Conservation (phyloP, 495 filamentous ascomycete genomes). For the Aspergillus wentii region DNA sequence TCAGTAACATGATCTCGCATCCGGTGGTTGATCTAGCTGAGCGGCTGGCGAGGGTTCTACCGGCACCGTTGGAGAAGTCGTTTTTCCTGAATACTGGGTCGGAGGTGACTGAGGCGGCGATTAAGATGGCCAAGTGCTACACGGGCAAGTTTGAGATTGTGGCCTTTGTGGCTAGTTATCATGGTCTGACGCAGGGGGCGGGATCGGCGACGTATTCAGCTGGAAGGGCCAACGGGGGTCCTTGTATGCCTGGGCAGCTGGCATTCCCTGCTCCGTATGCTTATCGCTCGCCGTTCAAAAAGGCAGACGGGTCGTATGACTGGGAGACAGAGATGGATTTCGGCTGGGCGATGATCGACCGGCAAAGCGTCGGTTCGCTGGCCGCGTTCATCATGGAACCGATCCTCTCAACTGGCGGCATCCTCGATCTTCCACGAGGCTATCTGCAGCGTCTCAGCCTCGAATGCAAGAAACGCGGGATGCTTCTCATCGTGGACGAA, state of each 20-base stretch:
- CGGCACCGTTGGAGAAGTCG: conserved; percentile 43
- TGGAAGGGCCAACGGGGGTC: conserved; percentile 37
- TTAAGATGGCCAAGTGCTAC: conserved; percentile 51
- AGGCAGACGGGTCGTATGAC: conserved; percentile 48
- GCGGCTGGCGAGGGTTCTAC: conserved; percentile 38
- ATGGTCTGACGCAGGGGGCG: conserved; percentile 45
- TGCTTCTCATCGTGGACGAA: conserved; percentile 53
- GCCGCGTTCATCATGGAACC: conserved; percentile 52
- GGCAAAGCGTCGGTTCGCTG: conserved; percentile 47
- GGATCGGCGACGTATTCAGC: conserved; percentile 41
- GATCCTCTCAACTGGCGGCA: conserved; percentile 48
- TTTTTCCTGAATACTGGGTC: conserved; percentile 52
- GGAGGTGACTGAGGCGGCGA: conserved; percentile 51
- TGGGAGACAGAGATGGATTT: conserved; percentile 54
- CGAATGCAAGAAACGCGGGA: conserved; percentile 45
- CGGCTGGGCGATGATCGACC: conserved; percentile 48
- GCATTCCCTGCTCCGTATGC: conserved; percentile 49
- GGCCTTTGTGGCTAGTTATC: conserved; percentile 47
- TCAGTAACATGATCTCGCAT: conserved; percentile 48
- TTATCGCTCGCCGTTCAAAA: conserved; percentile 48
- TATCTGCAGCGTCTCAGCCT: conserved; percentile 40
- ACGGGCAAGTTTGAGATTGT: conserved; percentile 56
- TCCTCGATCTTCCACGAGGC: conserved; percentile 37
- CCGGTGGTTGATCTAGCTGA: conserved; percentile 46
- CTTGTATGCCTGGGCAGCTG: conserved; percentile 29